phyloP scores from a whole-genome alignment of 2,329 filamentous ascomycete genomes.

The Talaromyces pinophilus region DNA sequence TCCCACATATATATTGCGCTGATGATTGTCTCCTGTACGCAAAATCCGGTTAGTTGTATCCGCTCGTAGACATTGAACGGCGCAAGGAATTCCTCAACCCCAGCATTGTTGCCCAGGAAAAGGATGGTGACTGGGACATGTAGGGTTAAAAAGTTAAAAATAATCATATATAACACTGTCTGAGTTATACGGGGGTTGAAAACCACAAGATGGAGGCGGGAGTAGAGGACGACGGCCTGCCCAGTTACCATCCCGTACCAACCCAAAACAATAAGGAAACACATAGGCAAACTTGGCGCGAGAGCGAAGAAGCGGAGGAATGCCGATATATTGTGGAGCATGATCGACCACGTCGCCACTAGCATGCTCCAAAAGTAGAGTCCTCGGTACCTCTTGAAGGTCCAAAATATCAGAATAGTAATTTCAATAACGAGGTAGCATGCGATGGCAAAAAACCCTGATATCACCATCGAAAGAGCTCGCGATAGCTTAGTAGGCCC shows the following conservation, averaged over 20 bases:
- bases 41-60: conserved; percentile 60
- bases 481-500: no score
- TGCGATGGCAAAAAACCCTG: conserved; percentile 33
- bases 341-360: conserved; percentile 46
- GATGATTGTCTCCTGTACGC: conserved; percentile 57
- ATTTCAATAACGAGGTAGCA: conserved; percentile 55
- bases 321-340: conserved; percentile 50
- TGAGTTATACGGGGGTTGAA: conserved; percentile 41
- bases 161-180: conserved; percentile 49
- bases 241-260: conserved; percentile 53
- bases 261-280: conserved; percentile 47
- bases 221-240: conserved; percentile 53
- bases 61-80: conserved; percentile 54
- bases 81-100: conserved; percentile 30
- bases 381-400: conserved; percentile 48
- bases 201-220: conserved; percentile 50
- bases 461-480: no score
- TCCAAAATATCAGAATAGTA: conserved; percentile 50
- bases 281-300: conserved; percentile 39
- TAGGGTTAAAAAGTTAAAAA: conserved; percentile 45
- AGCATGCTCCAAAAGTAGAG: conserved; percentile 55
- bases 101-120: conserved; percentile 45
- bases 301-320: conserved; percentile 49
- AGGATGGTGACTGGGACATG: conserved; percentile 50
- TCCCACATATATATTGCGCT: conserved; percentile 53